phyloP scores from a whole-genome alignment of 805 yeast genomes.

The Saccharomycopsis sp. region DNA sequence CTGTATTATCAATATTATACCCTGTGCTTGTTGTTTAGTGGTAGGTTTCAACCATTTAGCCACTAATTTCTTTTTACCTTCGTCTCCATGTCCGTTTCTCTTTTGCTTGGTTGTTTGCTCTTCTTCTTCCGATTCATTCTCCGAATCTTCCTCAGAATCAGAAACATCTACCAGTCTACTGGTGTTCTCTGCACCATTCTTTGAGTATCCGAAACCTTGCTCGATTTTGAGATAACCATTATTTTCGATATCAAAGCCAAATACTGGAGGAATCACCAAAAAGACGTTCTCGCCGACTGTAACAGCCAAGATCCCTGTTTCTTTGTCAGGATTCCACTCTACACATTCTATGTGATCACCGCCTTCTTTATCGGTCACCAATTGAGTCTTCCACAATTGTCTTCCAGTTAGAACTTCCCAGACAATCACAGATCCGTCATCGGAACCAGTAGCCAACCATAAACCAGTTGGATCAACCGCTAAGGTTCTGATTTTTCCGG shows the following conservation, averaged over 20 bases:
- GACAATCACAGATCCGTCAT: conserved; percentile 90
- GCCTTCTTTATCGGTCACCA: conserved; percentile 43
- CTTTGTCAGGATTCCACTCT: conserved; percentile 83
- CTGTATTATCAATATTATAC: conserved; percentile 68
- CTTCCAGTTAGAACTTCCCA: conserved; percentile 97
- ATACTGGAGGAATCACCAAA: conserved; percentile 82
- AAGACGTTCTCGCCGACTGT: conserved; percentile 76
- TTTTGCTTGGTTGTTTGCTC: conserved; percentile 31
- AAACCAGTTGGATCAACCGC: conserved; percentile 84
- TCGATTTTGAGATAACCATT: conserved; percentile 72
- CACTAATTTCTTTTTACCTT: conserved; percentile 44
- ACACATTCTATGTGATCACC: conserved; percentile 77
- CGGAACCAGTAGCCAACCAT: conserved; percentile 97
- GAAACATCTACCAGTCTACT: conserved; percentile 40
- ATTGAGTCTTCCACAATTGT: conserved; percentile 65
- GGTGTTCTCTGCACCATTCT: conserved; percentile 22
- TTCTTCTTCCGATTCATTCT: conserved; percentile 33
- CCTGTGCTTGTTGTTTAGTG: conserved; percentile 50
- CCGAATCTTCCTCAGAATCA: conserved; percentile 24
- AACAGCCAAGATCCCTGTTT: conserved; percentile 74
- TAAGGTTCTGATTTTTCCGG: conserved; percentile 72
- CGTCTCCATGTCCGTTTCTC: conserved; percentile 6
- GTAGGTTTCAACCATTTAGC: conserved; percentile 84
- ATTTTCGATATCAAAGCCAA: conserved; percentile 83
- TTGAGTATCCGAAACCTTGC: conserved; percentile 81